Percentiles rank a stretch among this genome's conserved stretches.
Conservation (phyloP, 176 grass and related monocot species). For the Saccharum officinarum region DNA sequence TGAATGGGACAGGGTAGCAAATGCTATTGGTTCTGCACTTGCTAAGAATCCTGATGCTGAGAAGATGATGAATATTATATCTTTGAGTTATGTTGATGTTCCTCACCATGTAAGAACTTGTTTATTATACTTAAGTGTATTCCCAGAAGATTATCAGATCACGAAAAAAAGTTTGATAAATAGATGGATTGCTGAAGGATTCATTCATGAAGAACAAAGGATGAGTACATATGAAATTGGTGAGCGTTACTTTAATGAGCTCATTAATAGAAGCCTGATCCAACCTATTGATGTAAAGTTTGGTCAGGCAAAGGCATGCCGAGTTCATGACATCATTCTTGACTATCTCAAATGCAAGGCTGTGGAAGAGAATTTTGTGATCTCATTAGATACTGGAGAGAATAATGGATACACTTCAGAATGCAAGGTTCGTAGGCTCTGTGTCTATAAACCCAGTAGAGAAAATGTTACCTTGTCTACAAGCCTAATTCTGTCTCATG, state of each 20-base stretch:
- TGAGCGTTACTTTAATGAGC: background rate
- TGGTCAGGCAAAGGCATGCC: background rate
- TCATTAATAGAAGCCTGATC: conserved; percentile 9
- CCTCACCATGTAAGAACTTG: too few species aligned
- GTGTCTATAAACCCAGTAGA: too few species aligned
- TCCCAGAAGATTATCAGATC: too few species aligned
- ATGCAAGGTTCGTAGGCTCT: background rate
- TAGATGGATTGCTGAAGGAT: conserved; percentile 16
- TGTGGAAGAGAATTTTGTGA: background rate
- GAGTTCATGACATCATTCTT: conserved; percentile 10
- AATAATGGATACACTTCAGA: background rate
- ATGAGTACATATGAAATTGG: background rate
- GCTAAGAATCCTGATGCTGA: background rate
- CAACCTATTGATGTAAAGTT: background rate
- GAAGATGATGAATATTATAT: background rate
- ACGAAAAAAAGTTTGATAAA: background rate
- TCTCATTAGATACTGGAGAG: background rate
- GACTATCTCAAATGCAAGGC: conserved; percentile 1
- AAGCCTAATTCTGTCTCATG: too few species aligned
- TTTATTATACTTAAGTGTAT: too few species aligned
- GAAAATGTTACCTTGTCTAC: too few species aligned
- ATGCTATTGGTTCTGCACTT: background rate
- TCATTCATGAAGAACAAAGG: background rate
- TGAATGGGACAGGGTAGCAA: background rate
- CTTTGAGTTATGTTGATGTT: too few species aligned